Conservation (phyloP, 441 rosid species). For the Gossypium gossypioides region DNA sequence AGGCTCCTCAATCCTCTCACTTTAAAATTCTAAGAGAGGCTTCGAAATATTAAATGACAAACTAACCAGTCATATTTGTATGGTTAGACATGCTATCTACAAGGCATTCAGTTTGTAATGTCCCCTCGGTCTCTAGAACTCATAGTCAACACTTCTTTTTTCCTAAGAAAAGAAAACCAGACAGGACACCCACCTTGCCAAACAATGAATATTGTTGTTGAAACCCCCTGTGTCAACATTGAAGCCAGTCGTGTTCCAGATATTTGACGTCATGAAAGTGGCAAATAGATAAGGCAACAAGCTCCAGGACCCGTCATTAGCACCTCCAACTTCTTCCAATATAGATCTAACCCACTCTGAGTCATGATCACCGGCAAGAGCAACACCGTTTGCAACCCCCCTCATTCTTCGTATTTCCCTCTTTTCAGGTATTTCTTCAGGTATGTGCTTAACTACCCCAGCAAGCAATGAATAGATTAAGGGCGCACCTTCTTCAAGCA, state of each 20-base stretch:
- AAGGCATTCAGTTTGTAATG: background rate
- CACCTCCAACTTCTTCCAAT: conserved; percentile 88
- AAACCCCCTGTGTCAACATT: conserved; percentile 91
- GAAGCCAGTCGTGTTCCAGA: conserved; percentile 89
- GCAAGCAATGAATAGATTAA: conserved; percentile 69
- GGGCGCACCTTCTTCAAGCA: conserved; percentile 81
- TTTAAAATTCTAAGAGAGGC: background rate
- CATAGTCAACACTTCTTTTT: background rate
- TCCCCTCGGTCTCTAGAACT: background rate
- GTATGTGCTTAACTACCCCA: conserved; percentile 70
- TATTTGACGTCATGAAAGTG: conserved; percentile 74
- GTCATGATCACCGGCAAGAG: conserved; percentile 66
- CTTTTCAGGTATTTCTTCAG: conserved; percentile 79
- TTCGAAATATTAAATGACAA: background rate
- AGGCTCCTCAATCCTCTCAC: background rate
- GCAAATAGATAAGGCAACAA: conserved; percentile 88
- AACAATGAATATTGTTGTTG: conserved; percentile 87
- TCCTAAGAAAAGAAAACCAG: background rate
- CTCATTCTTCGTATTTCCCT: conserved; percentile 75
- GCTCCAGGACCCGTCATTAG: conserved; percentile 88
- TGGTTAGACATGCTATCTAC: background rate
- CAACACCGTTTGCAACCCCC: conserved; percentile 61
- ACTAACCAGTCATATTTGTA: background rate
- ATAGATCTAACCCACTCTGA: conserved; percentile 88
- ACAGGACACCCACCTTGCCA: conserved; percentile 57